Evolutionary conservation across 257 asterid genomes (phyloP).

Genomic region (Solanum chiquidenum): DNA sequence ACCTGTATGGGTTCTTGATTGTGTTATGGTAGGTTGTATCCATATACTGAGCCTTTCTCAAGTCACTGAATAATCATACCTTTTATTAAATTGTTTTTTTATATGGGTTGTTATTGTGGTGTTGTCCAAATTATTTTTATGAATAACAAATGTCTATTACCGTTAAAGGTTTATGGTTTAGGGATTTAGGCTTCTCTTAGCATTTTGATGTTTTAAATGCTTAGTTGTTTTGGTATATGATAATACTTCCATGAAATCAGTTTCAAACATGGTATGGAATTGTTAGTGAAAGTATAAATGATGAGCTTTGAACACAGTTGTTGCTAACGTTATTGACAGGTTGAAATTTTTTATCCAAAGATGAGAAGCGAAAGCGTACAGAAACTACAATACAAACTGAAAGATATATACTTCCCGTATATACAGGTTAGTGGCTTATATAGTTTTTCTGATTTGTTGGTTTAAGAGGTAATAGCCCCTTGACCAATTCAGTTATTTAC

Average conservation of each 20-base stretch:
- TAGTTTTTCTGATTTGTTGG: neutral
- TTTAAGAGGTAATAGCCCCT: neutral
- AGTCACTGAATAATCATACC: neutral
- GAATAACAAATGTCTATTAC: neutral
- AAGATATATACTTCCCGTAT: constrained; percentile 80
- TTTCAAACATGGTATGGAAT: neutral
- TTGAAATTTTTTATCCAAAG: constrained; percentile 41
- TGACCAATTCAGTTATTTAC: neutral
- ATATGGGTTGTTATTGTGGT: neutral
- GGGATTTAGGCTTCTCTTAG: neutral
- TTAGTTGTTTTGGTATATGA: neutral
- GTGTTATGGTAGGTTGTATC: neutral
- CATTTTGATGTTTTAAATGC: neutral
- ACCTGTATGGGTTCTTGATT: neutral
- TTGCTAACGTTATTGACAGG: constrained; percentile 23
- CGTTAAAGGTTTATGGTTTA: neutral
- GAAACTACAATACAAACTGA: constrained; percentile 30
- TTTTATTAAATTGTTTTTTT: neutral
- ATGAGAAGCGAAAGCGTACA: constrained; percentile 7
- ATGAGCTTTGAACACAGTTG: neutral
- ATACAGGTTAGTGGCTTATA: constrained; percentile 44
- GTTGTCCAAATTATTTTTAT: neutral
- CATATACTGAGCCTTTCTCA: neutral
- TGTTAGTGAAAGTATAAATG: neutral
- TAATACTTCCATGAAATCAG: neutral